Base-by-base conservation (phyloP, 495 filamentous ascomycete genomes). In the Podospora pseudocomata region DNA sequence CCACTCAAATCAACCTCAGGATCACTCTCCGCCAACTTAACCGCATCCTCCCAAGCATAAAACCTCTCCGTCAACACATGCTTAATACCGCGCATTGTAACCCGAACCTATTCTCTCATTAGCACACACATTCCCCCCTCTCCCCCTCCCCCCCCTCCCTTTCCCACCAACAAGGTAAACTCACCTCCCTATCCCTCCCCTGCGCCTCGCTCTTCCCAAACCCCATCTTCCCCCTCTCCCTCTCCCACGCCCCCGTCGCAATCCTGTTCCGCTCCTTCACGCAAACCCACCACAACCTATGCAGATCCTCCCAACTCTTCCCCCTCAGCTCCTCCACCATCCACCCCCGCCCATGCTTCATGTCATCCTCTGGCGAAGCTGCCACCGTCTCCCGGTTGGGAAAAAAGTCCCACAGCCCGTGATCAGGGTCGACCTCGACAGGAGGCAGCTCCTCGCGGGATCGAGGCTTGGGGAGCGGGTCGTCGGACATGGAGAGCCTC, bases 371-470 rank as follows among this genome's bases (percentile, higher is more conserved):
- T 2, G 94, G 94, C 13, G 86, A 86, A 60, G 80, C 82, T 75
- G 97, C 74, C 18, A 88, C 78, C 71, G 85, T 85, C 60, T 83
- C 85, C 64, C 88, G 83, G 61, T 82, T 79, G 68, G 87, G 86
- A 79, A 99, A 98, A 80, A 99, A 99, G 0, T 85, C 89, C 90
- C 91, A 97, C n/a, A 99, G 89, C 49, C 92, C 93, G 79, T 99
- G 95, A 66, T 95, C 78, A 6, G 85, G 82, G 74, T 90, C 90
- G 18, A 87, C 84, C 66, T 84, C 73, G 53, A 89, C 67, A 9
- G 81, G 82, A 69, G 76, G 79, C 73, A 78, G 85, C 64, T 79
- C 80, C n/a, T 90, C 87, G 16, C 91, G 92, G 71, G 85, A 78
- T 11, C 90, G 88, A 11, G 95, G 95, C 73, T 86, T 79, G 15